These are phyloP conservation scores for Inga oerstediana DNA, from an alignment of 306 rosid genomes.

Conservation along the genomic window DNA sequence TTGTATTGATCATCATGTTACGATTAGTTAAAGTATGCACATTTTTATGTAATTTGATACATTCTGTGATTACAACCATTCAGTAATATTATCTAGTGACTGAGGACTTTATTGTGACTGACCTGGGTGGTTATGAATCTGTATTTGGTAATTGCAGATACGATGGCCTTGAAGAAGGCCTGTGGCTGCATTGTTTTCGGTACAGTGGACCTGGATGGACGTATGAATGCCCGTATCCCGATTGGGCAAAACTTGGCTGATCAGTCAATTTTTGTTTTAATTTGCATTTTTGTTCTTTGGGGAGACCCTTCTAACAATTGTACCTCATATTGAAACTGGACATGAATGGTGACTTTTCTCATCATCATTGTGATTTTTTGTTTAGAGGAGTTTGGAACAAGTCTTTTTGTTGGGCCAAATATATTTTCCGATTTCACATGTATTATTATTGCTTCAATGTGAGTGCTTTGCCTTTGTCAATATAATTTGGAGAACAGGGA, in stretches of 20 bases:
- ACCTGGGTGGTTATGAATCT: constrained; percentile 1
- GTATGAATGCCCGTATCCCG: constrained; percentile 67
- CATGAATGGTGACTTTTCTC: background rate
- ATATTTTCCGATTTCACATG: constrained; percentile 12
- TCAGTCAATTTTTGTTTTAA: background rate
- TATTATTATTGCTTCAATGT: constrained; percentile 22
- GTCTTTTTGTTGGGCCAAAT: constrained; percentile 26
- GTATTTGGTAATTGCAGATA: constrained; percentile 50
- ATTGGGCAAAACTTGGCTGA: constrained; percentile 58
- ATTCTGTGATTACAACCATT: background rate
- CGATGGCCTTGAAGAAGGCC: constrained; percentile 55
- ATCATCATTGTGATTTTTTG: background rate
- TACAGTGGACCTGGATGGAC: constrained; percentile 72
- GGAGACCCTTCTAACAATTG: background rate
- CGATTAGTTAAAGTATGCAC: background rate
- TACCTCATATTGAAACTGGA: background rate
- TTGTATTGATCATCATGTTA: background rate
- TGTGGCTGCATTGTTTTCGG: constrained; percentile 68
- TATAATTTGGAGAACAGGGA: background rate
- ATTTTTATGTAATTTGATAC: background rate
- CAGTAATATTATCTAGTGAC: background rate
- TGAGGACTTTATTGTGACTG: constrained; percentile 4
- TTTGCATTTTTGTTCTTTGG: background rate
- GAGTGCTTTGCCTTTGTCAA: constrained; percentile 36
- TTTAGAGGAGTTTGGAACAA: constrained; percentile 7